phyloP scores from a whole-genome alignment of 305 asterid genomes.

The Fraxinus ornus region DNA sequence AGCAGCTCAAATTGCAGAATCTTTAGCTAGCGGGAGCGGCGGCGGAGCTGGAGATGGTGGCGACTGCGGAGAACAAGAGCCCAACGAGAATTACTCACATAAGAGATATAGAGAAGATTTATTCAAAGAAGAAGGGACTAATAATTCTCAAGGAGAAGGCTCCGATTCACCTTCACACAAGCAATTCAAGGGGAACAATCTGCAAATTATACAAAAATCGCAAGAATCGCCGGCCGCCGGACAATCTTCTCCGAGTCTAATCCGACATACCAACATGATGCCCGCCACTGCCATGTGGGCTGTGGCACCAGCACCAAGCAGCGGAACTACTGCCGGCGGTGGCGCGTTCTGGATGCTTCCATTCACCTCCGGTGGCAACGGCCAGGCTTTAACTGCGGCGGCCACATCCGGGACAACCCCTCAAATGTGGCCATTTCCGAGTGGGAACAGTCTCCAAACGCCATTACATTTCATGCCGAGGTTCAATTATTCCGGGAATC shows the following conservation, averaged over 20 bases:
- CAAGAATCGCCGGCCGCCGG: constrained; percentile 34
- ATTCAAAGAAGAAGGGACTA: constrained; percentile 55
- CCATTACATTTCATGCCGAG: constrained; percentile 65
- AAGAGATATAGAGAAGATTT: constrained; percentile 71
- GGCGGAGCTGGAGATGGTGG: constrained; percentile 28
- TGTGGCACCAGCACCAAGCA: constrained; percentile 42
- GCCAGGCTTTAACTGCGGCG: constrained; percentile 24
- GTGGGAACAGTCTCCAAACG: constrained; percentile 48
- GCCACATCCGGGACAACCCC: constrained; percentile 32
- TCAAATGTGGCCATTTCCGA: constrained; percentile 64
- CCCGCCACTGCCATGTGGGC: constrained; percentile 65
- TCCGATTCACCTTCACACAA: constrained; percentile 54
- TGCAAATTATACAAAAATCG: constrained; percentile 25
- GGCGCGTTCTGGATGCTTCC: constrained; percentile 74
- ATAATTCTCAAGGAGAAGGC: constrained; percentile 39
- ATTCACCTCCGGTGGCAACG: constrained; percentile 35
- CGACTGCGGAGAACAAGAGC: constrained; percentile 33
- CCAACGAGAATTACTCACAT: constrained; percentile 48
- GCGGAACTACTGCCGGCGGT: constrained; percentile 28
- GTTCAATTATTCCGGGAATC: constrained; percentile 52
- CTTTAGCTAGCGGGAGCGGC: constrained; percentile 30
- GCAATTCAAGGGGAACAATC: constrained; percentile 38
- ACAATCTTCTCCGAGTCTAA: constrained; percentile 35
- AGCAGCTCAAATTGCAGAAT: constrained; percentile 43
- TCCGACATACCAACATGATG: constrained; percentile 34